Conservation (phyloP, 2,329 filamentous ascomycete species). For the Exophiala viscosa region DNA sequence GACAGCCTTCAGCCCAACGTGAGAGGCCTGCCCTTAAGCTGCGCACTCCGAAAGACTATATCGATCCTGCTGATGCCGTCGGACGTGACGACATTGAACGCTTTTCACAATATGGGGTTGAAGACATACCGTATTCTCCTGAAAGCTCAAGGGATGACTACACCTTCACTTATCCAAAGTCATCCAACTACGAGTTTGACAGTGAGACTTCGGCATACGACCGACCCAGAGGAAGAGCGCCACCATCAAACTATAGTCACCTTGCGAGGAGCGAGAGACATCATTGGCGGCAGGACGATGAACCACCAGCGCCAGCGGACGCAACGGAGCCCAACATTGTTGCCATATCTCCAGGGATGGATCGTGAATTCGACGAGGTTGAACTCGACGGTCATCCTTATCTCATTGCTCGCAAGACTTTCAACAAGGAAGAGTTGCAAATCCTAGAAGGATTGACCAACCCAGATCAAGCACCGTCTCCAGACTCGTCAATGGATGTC, state of each 20-base stretch:
- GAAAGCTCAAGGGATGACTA: slow-evolving; percentile 28
- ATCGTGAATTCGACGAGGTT: slow-evolving; percentile 25
- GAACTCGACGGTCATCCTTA: slow-evolving; percentile 26
- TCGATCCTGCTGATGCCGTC: slow-evolving; percentile 28
- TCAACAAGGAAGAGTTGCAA: slow-evolving; percentile 23
- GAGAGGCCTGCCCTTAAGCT: slow-evolving; percentile 18
- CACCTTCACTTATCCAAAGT: slow-evolving; percentile 29
- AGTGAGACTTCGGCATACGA: slow-evolving; percentile 26
- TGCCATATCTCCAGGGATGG: slow-evolving; percentile 19
- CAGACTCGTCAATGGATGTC: not conserved
- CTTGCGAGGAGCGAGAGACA: slow-evolving; percentile 20
- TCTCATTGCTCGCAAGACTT: slow-evolving; percentile 19
- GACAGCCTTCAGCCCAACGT: not conserved
- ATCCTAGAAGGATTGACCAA: slow-evolving; percentile 14
- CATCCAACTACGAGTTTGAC: slow-evolving; percentile 27
- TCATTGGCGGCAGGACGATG: slow-evolving; percentile 17
- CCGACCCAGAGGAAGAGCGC: slow-evolving; percentile 23
- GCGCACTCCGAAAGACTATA: slow-evolving; percentile 23
- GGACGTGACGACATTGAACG: slow-evolving; percentile 29
- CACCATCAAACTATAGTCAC: slow-evolving; percentile 22
- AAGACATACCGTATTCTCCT: slow-evolving; percentile 22
- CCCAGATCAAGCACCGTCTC: not conserved
- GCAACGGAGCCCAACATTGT: slow-evolving; percentile 26
- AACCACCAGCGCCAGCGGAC: slow-evolving; percentile 7
- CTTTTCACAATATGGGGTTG: slow-evolving; percentile 14